Conservation (phyloP, 805 yeast species). For the Lipomyces orientalis region DNA sequence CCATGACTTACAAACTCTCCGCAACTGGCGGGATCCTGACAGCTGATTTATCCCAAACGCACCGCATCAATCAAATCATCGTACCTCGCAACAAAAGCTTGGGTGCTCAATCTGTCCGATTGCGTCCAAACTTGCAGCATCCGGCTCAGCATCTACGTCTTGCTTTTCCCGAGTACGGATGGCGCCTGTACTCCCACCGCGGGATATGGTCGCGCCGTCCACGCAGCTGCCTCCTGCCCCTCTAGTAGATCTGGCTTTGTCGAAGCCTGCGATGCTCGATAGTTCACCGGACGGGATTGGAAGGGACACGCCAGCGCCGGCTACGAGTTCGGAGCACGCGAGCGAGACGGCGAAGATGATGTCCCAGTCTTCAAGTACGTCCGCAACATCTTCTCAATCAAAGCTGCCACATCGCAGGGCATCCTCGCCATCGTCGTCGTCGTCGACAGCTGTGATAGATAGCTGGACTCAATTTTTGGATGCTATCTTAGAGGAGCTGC, state of each 20-base stretch:
- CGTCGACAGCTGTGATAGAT: constrained; percentile 26
- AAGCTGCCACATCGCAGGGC: neutral
- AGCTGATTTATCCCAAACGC: neutral
- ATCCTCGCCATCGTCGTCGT: constrained; percentile 22
- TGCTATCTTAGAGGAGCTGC: constrained; percentile 30
- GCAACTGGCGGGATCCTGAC: neutral
- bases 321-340: neutral
- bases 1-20: too few species aligned
- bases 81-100: neutral
- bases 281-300: neutral
- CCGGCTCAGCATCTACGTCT: neutral
- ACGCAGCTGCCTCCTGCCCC: neutral
- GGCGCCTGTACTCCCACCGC: neutral
- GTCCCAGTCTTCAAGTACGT: constrained; percentile 1
- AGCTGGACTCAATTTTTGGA: constrained; percentile 36
- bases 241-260: neutral
- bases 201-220: constrained; percentile 7
- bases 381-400: neutral
- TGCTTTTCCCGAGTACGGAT: neutral
- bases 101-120: neutral
- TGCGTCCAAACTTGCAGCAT: neutral
- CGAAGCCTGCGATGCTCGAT: neutral
- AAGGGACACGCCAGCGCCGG: neutral
- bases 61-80: neutral
- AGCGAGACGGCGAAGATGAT: neutral